These are phyloP conservation scores for Coemansia sp. DNA, from an alignment of 192 early-diverging fungal genomes.

Conservation along the genomic window DNA sequence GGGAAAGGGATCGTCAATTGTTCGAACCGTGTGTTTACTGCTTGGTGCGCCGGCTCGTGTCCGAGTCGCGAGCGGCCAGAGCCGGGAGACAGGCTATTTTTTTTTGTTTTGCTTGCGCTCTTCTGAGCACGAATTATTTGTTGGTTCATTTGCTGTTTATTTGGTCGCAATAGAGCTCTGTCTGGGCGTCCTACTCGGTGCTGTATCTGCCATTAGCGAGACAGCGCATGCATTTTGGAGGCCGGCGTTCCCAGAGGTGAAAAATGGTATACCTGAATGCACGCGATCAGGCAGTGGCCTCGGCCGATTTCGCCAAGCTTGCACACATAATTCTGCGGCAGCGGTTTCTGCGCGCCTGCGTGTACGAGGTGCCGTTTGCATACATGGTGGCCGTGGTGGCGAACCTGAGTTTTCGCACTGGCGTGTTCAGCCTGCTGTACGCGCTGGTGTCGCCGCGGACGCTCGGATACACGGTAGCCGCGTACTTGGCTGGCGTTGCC, in stretches of 20 bases:
- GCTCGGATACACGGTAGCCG: conserved; percentile 23
- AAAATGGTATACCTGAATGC: conserved; percentile 28
- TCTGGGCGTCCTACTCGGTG: too few relatives aligned
- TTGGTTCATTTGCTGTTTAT: too few relatives aligned
- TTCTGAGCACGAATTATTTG: too few relatives aligned
- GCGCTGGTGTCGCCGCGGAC: conserved; percentile 33
- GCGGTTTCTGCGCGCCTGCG: conserved; percentile 43
- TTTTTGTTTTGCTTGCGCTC: too few relatives aligned
- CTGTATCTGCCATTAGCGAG: neutral
- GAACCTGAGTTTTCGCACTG: conserved; percentile 22
- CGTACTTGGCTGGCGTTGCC: conserved; percentile 24
- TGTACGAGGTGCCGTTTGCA: conserved; percentile 38
- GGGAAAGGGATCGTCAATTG: too few relatives aligned
- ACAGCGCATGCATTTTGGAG: neutral
- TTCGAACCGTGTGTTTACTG: too few relatives aligned
- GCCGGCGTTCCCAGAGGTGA: neutral
- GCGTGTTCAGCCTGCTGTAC: conserved; percentile 16
- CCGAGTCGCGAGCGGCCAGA: too few relatives aligned
- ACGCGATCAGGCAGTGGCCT: conserved; percentile 32
- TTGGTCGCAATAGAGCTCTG: too few relatives aligned
- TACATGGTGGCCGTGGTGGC: conserved; percentile 32
- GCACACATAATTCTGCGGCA: conserved; percentile 24
- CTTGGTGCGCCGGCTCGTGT: too few relatives aligned
- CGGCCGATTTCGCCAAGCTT: conserved; percentile 45
- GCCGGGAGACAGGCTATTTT: too few relatives aligned